Evolutionary conservation across 345 rosid species (phyloP).

Genomic region (Rhizophora mangle): DNA sequence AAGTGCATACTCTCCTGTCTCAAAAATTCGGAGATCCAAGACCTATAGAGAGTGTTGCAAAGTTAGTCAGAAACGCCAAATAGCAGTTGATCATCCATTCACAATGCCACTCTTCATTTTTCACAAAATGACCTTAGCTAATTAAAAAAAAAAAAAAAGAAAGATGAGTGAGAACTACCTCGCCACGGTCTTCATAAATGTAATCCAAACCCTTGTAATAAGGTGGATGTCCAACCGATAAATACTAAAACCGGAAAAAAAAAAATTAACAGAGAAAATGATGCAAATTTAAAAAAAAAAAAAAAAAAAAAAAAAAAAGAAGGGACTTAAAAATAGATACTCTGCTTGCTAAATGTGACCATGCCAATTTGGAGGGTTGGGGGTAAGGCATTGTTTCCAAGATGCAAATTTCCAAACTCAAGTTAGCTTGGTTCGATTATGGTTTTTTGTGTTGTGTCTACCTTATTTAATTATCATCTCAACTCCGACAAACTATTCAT

Average conservation of each 20-base stretch:
- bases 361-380: too few species aligned
- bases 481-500: not conserved
- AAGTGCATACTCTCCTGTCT: constrained; percentile 93
- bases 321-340: too few species aligned
- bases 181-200: constrained; percentile 92
- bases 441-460: too few species aligned
- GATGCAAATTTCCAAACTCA: too few species aligned
- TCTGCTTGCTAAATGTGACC: too few species aligned
- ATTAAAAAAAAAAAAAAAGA: not conserved
- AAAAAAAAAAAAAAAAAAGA: too few species aligned
- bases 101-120: too few species aligned
- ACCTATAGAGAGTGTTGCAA: constrained; percentile 33
- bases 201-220: constrained; percentile 92
- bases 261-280: not conserved
- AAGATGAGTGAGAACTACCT: constrained; percentile 41
- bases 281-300: too few species aligned
- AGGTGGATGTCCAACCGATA: constrained; percentile 94
- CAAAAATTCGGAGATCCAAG: constrained; percentile 72
- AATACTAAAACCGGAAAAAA: constrained; percentile 45
- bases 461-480: too few species aligned
- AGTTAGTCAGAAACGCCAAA: not conserved
- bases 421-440: too few species aligned
- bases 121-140: not conserved
- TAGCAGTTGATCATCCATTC: too few species aligned
- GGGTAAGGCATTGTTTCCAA: too few species aligned